Evolutionary conservation across 129 eudicot genomes (phyloP).

Genomic region (Chrysanthemum seticuspe): DNA sequence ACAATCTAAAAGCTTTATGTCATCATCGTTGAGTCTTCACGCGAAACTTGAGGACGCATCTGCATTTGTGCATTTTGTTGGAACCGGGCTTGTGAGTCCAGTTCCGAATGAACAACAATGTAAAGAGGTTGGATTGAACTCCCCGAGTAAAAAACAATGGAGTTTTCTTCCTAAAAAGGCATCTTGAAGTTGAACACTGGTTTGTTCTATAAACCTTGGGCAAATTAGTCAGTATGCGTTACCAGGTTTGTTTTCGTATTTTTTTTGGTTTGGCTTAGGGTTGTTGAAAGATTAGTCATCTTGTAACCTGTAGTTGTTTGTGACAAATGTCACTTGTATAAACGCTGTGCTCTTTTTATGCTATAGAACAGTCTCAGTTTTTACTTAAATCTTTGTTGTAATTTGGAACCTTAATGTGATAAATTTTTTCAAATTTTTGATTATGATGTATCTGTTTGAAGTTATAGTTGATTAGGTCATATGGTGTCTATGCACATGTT

Average conservation of each 20-base stretch:
- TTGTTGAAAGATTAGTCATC: constrained; percentile 19
- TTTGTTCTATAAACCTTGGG: constrained; percentile 3
- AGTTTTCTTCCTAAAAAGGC: constrained; percentile 33
- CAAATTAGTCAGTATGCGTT: not conserved
- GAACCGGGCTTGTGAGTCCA: constrained; percentile 56
- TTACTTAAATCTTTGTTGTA: not conserved
- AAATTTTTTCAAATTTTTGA: not conserved
- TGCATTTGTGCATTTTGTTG: constrained; percentile 71
- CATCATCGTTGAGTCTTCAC: constrained; percentile 55
- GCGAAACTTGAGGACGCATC: constrained; percentile 80
- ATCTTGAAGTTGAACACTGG: not conserved
- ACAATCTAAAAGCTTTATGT: constrained; percentile 49
- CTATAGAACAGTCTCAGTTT: not conserved
- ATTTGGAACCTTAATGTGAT: not conserved
- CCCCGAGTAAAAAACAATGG: constrained; percentile 29
- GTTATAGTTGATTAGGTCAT: no score
- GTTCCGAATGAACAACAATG: constrained; percentile 73
- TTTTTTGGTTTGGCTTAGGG: constrained; percentile 14
- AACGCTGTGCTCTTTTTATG: constrained; percentile 7
- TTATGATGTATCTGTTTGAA: not conserved
- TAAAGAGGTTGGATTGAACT: constrained; percentile 60
- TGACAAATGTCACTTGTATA: constrained; percentile 22
- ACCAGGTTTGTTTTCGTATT: not conserved
- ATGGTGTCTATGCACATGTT: not conserved
- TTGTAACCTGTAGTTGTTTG: constrained; percentile 22